Base-by-base conservation (phyloP, 805 yeast species). In the Saturnispora dispora region DNA sequence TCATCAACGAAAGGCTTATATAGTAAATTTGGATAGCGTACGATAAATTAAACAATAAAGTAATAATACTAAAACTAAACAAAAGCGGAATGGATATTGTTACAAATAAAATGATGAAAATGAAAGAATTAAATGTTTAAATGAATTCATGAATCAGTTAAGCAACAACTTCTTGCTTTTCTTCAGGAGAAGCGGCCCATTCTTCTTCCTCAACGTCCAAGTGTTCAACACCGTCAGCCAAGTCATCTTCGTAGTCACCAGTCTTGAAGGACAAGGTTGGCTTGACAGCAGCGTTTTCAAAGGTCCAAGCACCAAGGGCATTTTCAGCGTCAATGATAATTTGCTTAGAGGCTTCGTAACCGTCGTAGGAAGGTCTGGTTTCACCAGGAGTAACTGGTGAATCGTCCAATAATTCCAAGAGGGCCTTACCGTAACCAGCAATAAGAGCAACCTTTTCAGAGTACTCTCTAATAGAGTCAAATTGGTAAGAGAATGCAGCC, bases 371-470 rank as follows among this genome's bases (percentile, higher is more conserved):
- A 40, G 90, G 85, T 80, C 93, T 83, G 46, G 91, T 85, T 73
- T 86, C 95, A 75, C 95, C 95, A 53, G 95, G 95, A 53, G 91
- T 85, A 48, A 86, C 91, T 55, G 93, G 86, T 56, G 88, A 72
- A 63, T 85, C 93, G 64, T 86, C 95, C 65, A 87, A 75, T 65
- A 87, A 76, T 71, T 85, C 91, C 64, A 87, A 75, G 53, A 87
- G 70, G 32, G 91, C 93, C 73, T 85, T 85, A 71, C 95, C 95
- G 74, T 87, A 85, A 55, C 93, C 91, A 50, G 95, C 91, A 69
- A 88, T 83, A 62, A 87, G 74, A 51, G 93, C 91, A 59, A 82
- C 77, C 71, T 86, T 87, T 73, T 87, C 95, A 56, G 95, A 82
- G 65, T 81, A 83, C 71, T 87, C 95, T 71, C 89, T 81, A 58